Base-by-base conservation (phyloP, 179 eudicot species). In the Patellifolia procumbens region DNA sequence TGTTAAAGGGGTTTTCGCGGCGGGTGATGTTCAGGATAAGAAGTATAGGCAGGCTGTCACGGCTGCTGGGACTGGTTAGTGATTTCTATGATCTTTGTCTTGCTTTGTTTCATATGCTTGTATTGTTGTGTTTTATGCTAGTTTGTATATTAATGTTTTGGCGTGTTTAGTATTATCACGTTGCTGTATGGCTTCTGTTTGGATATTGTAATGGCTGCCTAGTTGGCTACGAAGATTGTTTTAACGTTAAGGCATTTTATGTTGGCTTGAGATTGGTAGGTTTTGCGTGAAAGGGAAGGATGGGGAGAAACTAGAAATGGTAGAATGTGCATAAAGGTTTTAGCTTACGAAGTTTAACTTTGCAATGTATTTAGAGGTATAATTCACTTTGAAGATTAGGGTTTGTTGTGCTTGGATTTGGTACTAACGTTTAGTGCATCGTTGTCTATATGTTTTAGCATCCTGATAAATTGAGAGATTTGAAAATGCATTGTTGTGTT, bases 11-110 rank as follows among this genome's bases (percentile, higher is more conserved):
- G 98, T 95, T 63, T 95, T 93, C 72, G 99, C 99, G 4, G 98
- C 99, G 1, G 98, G 98, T 10, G 99, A 95, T 85, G 98, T 93
- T 64, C 99, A 95, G 87, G 99, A 95, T 82, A 93, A 95, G 92
- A 95, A 95, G 87, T 95, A 93, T 61, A 82, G 99, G 64, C 99
- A 95, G 83, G 99, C 98, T 76, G 78, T 91, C 49, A 95, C 99
- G 48, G 99, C 99, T 76, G 98, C 99, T 78, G 99, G 99, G 20
- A 79, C 97, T 62, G 99, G 99, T 95, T 29, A 83, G 91, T 82
- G 37, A 34, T 12, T 29, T 61, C 15, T 1, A 4, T 8, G 9
- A 39, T 29, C 28, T 26, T 6, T 68, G 35, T 68, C 4, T 61
- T 73, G 35, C 4, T 49, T 49, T 39, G 51, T 39, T 42, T 39